Conservation (phyloP, 164 flowering plant species). For the Magnolia sinica region DNA sequence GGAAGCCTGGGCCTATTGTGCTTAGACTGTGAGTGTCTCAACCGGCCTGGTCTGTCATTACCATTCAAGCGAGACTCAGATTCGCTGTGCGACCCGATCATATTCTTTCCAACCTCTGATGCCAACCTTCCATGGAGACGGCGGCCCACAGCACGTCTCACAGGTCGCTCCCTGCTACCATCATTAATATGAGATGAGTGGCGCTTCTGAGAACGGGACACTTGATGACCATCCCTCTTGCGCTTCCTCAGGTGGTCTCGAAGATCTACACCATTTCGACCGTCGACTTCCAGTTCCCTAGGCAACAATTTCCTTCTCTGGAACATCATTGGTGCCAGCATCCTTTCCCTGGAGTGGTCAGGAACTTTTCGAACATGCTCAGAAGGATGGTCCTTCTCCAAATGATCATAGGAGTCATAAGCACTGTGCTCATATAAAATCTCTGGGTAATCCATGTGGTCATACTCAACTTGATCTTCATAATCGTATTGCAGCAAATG, state of each 20-base stretch:
- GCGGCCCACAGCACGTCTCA: constrained; percentile 11
- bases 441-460: constrained; percentile 23
- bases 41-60: constrained; percentile 5
- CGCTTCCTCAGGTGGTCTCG: constrained; percentile 43
- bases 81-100: constrained; percentile 18
- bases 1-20: constrained; percentile 17
- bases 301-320: constrained; percentile 29
- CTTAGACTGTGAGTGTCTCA: constrained; percentile 20
- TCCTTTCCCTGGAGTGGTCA: constrained; percentile 23
- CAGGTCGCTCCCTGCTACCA: constrained; percentile 20
- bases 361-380: constrained; percentile 20
- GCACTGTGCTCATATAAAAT: constrained; percentile 23
- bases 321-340: constrained; percentile 22
- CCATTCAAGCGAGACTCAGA: constrained; percentile 10
- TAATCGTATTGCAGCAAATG: constrained; percentile 37
- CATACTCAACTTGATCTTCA: constrained; percentile 28
- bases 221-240: constrained; percentile 21
- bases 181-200: constrained; percentile 17
- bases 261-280: constrained; percentile 34
- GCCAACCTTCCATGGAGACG: constrained; percentile 30
- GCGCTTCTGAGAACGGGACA: background rate
- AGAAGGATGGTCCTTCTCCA: constrained; percentile 22
- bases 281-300: constrained; percentile 18
- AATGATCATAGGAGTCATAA: constrained; percentile 21
- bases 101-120: constrained; percentile 29